phyloP scores from a whole-genome alignment of 306 rosid genomes.

The peach (Prunus persica) region Prunus_persica_NCBIv2 NC_034012.1:10720501-10721000 shows the following conservation, averaged over 20 bases:
- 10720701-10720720: conserved; percentile 68
- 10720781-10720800: conserved; percentile 18
- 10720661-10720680: conserved; percentile 91
- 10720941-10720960: background rate
- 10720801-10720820: background rate
- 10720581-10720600: background rate
- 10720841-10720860: conserved; percentile 1
- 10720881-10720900: background rate
- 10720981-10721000: background rate
- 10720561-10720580: background rate
- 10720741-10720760: conserved; percentile 80
- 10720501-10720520: conserved; percentile 83
- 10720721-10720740: conserved; percentile 68
- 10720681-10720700: conserved; percentile 68
- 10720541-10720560: no score
- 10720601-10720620: background rate
- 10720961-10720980: background rate
- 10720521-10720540: conserved; percentile 10
- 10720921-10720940: background rate
- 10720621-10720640: background rate
- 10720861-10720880: background rate
- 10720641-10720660: conserved; percentile 79
- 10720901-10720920: background rate
- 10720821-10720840: background rate
- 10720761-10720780: conserved; percentile 41